Evolutionary conservation across 1,284 basidiomycete genomes (phyloP).

Genomic region (Erythrobasidium hasegawianum): DNA sequence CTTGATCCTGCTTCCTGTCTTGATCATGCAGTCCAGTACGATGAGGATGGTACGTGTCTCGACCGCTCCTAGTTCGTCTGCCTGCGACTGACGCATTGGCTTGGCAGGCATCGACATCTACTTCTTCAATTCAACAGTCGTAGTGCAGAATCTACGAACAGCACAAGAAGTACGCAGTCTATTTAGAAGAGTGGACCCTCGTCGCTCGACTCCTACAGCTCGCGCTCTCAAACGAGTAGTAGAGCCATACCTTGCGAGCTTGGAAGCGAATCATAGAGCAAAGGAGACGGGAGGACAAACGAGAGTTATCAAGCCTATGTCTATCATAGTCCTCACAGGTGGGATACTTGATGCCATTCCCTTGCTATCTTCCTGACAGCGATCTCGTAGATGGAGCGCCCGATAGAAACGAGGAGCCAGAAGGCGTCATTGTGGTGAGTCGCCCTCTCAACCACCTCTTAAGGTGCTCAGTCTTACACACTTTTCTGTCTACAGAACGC

Average conservation of each 20-base stretch:
- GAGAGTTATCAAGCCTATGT: conserved; percentile 36
- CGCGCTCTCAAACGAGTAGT: conserved; percentile 36
- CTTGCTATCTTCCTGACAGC: neutral
- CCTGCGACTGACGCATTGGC: neutral
- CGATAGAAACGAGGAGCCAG: conserved; percentile 35
- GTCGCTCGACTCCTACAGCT: conserved; percentile 39
- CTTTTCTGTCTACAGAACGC: conserved; percentile 3
- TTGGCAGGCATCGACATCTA: conserved; percentile 34
- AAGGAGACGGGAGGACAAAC: conserved; percentile 20
- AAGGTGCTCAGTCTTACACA: neutral
- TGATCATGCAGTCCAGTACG: conserved; percentile 31
- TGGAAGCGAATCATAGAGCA: conserved; percentile 34
- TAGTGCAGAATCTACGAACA: conserved; percentile 26
- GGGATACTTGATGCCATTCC: neutral
- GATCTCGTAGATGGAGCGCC: conserved; percentile 36
- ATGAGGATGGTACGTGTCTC: conserved; percentile 35
- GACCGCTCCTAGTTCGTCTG: neutral
- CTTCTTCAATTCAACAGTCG: conserved; percentile 40
- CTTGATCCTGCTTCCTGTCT: too few species aligned
- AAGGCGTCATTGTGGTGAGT: conserved; percentile 39
- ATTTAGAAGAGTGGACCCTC: conserved; percentile 38
- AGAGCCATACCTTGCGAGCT: conserved; percentile 36
- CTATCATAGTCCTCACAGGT: conserved; percentile 39
- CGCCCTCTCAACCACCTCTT: too few species aligned
- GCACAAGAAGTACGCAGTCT: conserved; percentile 34